Evolutionary conservation across 306 rosid genomes (phyloP), one percentile per base, ranked within the genome.

Genomic region (Quercus bicolor): DNA sequence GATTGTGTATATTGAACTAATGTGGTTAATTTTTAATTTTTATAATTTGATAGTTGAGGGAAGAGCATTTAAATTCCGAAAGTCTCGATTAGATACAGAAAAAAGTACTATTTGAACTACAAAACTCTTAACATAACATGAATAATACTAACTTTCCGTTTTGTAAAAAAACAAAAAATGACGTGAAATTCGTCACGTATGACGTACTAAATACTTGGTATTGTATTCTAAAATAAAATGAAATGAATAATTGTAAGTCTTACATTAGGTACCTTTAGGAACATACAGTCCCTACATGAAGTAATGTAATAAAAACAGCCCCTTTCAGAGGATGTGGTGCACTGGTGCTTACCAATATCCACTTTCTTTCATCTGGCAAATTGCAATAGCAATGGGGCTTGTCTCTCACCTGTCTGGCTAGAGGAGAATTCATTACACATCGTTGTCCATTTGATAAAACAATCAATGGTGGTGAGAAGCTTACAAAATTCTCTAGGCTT

Each of bases 341-440:
- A 23, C 74, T 79, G 78, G 68, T 57, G 40, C 76, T 62, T 54
- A 70, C 77, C 85, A 40, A 77, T 70, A 51, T 73, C 80, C 79
- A 70, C 79, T 68, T 88, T 79, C 68, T 72, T 77, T 79, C 68
- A 60, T 77, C 59, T 57, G 76, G 69, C 84, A 83, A 83, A 74
- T 83, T 84, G 83, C 76, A 68, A 14, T 57, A 15, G 56, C 82
- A 76, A 62, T 55, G 73, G 76, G 73, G 64, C 75, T 16, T 79
- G 73, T 52, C 79, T 55, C 81, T 75, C 76, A 72, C 76, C 56
- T 83, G 87, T 82, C 85, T 78, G 54, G 57, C 79, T 4, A 37
- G 76, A 70, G 48, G 56, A 72, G 68, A 70, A 69, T 76, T 78
- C 77, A 81, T 79, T 57, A 74, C 76, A 75, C 70, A 68, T 83